A percentile compares a stretch with the other conserved stretches of the same genome.
phyloP scores from a whole-genome alignment of 1,284 basidiomycete genomes.

The Cerioporus squamosus region DNA sequence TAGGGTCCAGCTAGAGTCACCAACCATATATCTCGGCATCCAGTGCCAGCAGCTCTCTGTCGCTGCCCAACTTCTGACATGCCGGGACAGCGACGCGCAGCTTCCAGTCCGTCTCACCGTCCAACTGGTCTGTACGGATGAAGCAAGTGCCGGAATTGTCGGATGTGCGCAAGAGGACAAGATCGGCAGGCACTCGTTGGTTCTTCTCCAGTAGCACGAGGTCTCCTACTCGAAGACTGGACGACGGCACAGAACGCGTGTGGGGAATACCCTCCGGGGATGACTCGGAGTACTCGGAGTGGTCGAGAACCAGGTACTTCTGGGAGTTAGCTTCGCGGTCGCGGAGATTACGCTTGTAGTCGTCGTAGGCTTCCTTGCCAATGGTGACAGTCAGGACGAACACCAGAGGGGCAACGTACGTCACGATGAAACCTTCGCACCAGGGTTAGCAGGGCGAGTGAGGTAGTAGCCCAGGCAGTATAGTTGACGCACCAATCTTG shows the following conservation, averaged over 20 bases:
- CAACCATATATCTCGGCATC: slow-evolving; percentile 87
- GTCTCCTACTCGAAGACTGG: slow-evolving; percentile 90
- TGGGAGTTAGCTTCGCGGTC: slow-evolving; percentile 96
- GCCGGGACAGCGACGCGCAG: slow-evolving; percentile 87
- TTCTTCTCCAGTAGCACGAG: slow-evolving; percentile 95
- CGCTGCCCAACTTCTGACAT: slow-evolving; percentile 76
- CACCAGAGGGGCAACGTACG: slow-evolving; percentile 94
- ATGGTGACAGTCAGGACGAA: slow-evolving; percentile 96
- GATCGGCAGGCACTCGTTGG: slow-evolving; percentile 94
- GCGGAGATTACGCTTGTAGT: slow-evolving; percentile 91
- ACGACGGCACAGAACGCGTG: slow-evolving; percentile 85
- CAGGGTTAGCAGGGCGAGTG: neutral
- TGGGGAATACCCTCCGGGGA: slow-evolving; percentile 47
- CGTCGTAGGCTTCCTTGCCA: slow-evolving; percentile 98
- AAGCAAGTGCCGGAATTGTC: slow-evolving; percentile 94
- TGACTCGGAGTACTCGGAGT: slow-evolving; percentile 35
- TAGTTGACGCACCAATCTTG: slow-evolving; percentile 78
- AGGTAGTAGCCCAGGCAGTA: too few relatives aligned
- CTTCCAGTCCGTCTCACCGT: slow-evolving; percentile 99
- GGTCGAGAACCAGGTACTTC: slow-evolving; percentile 83
- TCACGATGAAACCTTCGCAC: slow-evolving; percentile 85
- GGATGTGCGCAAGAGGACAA: slow-evolving; percentile 88
- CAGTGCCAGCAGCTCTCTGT: slow-evolving; percentile 70
- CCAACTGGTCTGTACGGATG: slow-evolving; percentile 96
- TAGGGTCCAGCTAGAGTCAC: neutral